Evolutionary conservation across 2,329 filamentous ascomycete species (phyloP).

Genomic region (Alternaria ethzedia): DNA sequence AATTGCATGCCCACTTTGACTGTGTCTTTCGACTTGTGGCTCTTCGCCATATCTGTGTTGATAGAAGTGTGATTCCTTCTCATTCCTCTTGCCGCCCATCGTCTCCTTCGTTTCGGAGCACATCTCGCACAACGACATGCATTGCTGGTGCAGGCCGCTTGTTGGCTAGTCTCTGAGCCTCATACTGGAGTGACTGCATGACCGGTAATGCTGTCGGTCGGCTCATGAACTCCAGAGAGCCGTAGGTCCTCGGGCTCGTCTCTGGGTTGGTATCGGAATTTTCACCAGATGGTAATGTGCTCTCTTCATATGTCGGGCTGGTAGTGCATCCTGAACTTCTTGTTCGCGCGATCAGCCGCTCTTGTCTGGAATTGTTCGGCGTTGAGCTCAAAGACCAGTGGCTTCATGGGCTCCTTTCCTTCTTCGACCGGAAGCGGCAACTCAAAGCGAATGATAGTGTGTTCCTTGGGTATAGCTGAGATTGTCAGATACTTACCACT

Average conservation of each 20-base stretch:
- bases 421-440: constrained; percentile 59
- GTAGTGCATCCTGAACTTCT: constrained; percentile 89
- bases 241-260: neutral
- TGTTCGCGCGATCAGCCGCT: constrained; percentile 83
- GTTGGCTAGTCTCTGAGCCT: too few relatives aligned
- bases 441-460: constrained; percentile 80
- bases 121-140: neutral
- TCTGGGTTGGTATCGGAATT: neutral
- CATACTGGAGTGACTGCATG: neutral
- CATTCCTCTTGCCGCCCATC: neutral
- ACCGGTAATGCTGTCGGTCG: too few relatives aligned
- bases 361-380: constrained; percentile 86
- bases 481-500: constrained; percentile 18
- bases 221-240: neutral
- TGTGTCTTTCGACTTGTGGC: neutral
- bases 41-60: neutral
- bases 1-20: neutral
- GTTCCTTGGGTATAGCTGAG: constrained; percentile 81
- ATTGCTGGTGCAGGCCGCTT: neutral
- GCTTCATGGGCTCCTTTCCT: constrained; percentile 41
- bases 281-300: neutral
- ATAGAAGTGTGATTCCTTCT: neutral
- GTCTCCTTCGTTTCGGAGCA: neutral
- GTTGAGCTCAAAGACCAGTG: constrained; percentile 80
- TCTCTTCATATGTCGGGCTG: constrained; percentile 70